A percentile compares a stretch with the other conserved stretches of the same genome.
These are phyloP conservation scores for Xerocomellus amylosporus DNA, from an alignment of 768 basidiomycete species.

Conservation along the genomic window DNA sequence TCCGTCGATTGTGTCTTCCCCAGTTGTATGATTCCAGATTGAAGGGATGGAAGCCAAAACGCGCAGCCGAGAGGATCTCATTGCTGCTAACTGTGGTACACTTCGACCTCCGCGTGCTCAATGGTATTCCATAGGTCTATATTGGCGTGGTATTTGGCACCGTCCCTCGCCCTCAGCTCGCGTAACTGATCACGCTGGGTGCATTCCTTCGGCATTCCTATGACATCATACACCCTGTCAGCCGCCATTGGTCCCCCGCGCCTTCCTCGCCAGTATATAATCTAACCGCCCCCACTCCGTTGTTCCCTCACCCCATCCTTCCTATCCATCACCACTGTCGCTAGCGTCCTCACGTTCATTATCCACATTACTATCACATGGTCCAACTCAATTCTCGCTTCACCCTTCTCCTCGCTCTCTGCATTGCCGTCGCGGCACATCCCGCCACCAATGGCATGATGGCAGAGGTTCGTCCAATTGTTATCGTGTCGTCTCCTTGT, in stretches of 20 bases:
- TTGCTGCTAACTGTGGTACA: background rate
- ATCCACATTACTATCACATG: slow-evolving; percentile 29
- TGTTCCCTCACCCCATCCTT: slow-evolving; percentile 4
- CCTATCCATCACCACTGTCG: slow-evolving; percentile 12
- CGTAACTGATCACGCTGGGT: background rate
- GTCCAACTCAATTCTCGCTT: slow-evolving; percentile 30
- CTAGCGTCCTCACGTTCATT: slow-evolving; percentile 23
- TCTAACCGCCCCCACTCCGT: background rate
- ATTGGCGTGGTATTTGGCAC: background rate
- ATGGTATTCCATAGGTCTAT: slow-evolving; percentile 1
- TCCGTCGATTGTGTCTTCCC: background rate
- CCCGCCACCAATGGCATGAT: slow-evolving; percentile 6
- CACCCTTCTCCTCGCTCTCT: slow-evolving; percentile 29
- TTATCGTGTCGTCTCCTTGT: background rate
- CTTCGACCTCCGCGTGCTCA: background rate
- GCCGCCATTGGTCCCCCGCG: slow-evolving; percentile 10
- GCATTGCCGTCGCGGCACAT: slow-evolving; percentile 21
- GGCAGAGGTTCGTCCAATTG: slow-evolving; percentile 9
- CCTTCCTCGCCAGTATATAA: slow-evolving; percentile 23
- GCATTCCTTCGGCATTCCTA: slow-evolving; percentile 10
- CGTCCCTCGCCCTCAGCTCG: background rate
- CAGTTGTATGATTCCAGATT: background rate
- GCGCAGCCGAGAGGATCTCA: background rate
- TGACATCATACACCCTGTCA: slow-evolving; percentile 17
- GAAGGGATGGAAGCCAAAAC: background rate